Evolutionary conservation across 805 yeast genomes (phyloP), one percentile per base, ranked within the genome.

Genomic region (Pichia californica): DNA sequence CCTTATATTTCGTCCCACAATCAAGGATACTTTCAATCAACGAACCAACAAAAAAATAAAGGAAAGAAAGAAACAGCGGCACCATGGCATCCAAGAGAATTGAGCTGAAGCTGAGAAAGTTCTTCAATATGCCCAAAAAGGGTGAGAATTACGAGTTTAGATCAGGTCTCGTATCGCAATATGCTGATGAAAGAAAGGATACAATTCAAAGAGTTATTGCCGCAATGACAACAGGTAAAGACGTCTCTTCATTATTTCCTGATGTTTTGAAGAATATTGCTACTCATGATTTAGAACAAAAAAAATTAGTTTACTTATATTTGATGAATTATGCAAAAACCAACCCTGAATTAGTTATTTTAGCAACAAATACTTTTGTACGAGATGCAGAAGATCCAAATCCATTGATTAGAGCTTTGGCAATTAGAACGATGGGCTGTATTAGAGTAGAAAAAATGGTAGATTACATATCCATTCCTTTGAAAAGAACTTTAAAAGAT

Each of bases 351-450:
- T 73, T 93, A 44, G 88, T 95, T 60, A 89, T 93, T 52, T 70
- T 93, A 54, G 99, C 97, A 2, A 98, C 93, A 40, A 93, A 93
- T 65, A 93, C 99, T 1, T 93, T 93, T 72, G 96, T 93, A 21
- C 77, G 75, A 62, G 99, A 93, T 66, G 80, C 96, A 2, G 95
- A 87, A 59, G 98, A 93, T 61, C 95, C 96, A 39, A 93, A 93
- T 58, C 99, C 99, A 1, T 73, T 94, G 54, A 89, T 93, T 21
- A 74, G 98, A 43, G 96, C 98, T 1, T 76, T 93, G 66, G 98
- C 99, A 0, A 89, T 93, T 47, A 77, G 99, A 58, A 93, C 99
- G 11, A 93, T 93, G 99, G 98, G 99, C 0, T 91, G 97, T 68
- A 88, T 93, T 40, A 71, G 98, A 36, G 98, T 93, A 16, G 95